Base-by-base conservation (phyloP, 176 grass and related monocot species). In the Lolium multiflorum region DNA sequence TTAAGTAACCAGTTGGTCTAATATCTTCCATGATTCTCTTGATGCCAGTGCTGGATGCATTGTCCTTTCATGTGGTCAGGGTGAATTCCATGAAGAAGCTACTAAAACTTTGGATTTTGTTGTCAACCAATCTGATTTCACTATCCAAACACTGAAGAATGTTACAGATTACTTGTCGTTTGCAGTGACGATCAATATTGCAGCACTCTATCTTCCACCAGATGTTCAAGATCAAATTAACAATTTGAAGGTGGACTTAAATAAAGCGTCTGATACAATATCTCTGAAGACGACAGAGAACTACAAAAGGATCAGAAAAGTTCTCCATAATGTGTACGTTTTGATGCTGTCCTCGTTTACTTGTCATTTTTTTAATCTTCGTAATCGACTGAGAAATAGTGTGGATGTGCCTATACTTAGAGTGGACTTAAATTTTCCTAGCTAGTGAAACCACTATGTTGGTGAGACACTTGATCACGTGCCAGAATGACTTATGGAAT, bases 111-210 rank as follows among this genome's bases (percentile, higher is more conserved):
- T 98, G 52, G 86, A 88, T 91, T 98, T 94, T 87, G 94, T 98
- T 73, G 90, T 95, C 25, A 98, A 94, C 81, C 97, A 96, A 87
- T 98, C 97, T 86, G 94, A 96, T 91, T 98, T 98, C 78, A 96
- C 94, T 7, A 93, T 91, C 50, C 94, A 98, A 55, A 91, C 88
- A n/a, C 84, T 96, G 60, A 92, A 85, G 77, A 96, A 98, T 69
- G 94, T 98, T 68, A 98, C 97, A 0, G 94, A 98, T 82, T 98
- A 96, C 87, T 85, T 98, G 46, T 91, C 91, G 12, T 80, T 89
- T 89, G 97, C 97, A 11, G 82, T 89, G 81, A 92, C 88, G 18
- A 90, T 98, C 37, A 98, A 77, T 88, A 94, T 98, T 61, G 92
- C 85, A 66, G 90, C 92, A 63, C 84, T 98, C 51, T 90, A 96